Conservation (phyloP, 2,329 filamentous ascomycete species). For the Phyllosticta paracitricarpa region DNA sequence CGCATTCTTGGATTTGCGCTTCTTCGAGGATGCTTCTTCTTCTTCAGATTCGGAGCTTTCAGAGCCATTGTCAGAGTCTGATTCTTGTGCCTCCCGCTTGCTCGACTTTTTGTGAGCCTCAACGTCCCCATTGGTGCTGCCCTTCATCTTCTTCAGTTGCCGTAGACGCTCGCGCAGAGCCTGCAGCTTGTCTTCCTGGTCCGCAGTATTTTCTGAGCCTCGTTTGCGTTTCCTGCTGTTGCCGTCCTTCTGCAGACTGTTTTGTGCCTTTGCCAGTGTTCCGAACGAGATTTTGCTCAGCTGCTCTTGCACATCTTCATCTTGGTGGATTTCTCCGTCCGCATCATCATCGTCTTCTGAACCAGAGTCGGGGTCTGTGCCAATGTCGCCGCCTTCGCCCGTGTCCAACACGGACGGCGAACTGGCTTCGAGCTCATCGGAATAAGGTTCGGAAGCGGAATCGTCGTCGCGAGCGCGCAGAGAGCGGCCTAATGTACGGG, state of each 20-base stretch:
- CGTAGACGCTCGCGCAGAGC: constrained; percentile 34
- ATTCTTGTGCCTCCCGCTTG: constrained; percentile 14
- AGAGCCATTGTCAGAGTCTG: constrained; percentile 11
- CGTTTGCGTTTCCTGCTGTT: constrained; percentile 33
- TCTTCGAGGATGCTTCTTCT: constrained; percentile 23
- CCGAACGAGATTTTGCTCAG: constrained; percentile 70
- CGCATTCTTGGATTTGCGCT: constrained; percentile 72
- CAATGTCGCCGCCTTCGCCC: constrained; percentile 21
- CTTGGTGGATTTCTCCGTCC: constrained; percentile 17
- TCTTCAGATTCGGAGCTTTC: constrained; percentile 11
- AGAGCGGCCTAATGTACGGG: constrained; percentile 25
- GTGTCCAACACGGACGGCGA: constrained; percentile 32
- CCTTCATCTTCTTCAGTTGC: constrained; percentile 29
- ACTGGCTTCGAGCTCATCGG: constrained; percentile 30
- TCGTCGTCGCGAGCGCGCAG: constrained; percentile 25
- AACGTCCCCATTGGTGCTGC: constrained; percentile 12
- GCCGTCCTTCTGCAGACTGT: constrained; percentile 40
- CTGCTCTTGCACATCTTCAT: constrained; percentile 32
- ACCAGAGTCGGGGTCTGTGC: constrained; percentile 25
- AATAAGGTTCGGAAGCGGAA: constrained; percentile 28
- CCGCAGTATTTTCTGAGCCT: constrained; percentile 24
- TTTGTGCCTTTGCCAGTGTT: constrained; percentile 79
- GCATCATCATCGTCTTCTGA: constrained; percentile 21
- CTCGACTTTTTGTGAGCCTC: constrained; percentile 7
- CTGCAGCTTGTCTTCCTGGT: constrained; percentile 37